phyloP scores from a whole-genome alignment of 2,329 filamentous ascomycete species.

The Venturia pyrina region DNA sequence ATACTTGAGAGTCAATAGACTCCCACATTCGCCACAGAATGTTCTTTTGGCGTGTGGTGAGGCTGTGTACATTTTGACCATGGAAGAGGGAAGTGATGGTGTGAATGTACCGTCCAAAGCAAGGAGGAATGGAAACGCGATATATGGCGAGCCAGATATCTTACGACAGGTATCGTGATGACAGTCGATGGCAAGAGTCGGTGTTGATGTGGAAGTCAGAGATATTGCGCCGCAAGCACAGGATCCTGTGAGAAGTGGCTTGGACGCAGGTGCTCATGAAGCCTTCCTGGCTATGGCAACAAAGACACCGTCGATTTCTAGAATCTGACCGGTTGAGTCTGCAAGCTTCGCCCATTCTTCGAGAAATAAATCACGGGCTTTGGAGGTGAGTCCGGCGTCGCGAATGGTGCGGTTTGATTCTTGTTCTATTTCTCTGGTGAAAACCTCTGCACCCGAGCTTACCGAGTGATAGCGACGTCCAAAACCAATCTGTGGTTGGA shows the following conservation, averaged over 20 bases:
- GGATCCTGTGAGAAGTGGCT: too few species aligned
- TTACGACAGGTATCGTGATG: conserved; percentile 41
- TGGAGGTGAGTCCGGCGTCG: conserved; percentile 22
- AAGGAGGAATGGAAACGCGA: conserved; percentile 33
- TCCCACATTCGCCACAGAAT: conserved; percentile 6
- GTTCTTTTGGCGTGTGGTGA: conserved; percentile 6
- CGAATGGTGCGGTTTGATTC: conserved; percentile 20
- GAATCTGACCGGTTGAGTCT: conserved; percentile 24
- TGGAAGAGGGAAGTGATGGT: conserved; percentile 13
- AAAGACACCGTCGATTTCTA: conserved; percentile 30
- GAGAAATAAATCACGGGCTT: conserved; percentile 22
- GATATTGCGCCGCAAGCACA: too few species aligned
- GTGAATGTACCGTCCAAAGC: conserved; percentile 26
- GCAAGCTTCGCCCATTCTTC: conserved; percentile 29
- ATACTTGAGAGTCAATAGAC: neutral
- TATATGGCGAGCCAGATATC: conserved; percentile 35
- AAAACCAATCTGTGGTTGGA: conserved; percentile 25
- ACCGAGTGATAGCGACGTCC: conserved; percentile 19
- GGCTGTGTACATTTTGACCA: neutral
- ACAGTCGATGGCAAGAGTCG: too few species aligned
- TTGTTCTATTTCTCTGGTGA: conserved; percentile 24
- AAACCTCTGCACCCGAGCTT: conserved; percentile 25
- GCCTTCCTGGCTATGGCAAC: conserved; percentile 25
- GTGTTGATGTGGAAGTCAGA: too few species aligned
- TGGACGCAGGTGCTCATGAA: conserved; percentile 13